phyloP scores from a whole-genome alignment of 73 alveolate species.

The Paramecium octaurelia region DNA sequence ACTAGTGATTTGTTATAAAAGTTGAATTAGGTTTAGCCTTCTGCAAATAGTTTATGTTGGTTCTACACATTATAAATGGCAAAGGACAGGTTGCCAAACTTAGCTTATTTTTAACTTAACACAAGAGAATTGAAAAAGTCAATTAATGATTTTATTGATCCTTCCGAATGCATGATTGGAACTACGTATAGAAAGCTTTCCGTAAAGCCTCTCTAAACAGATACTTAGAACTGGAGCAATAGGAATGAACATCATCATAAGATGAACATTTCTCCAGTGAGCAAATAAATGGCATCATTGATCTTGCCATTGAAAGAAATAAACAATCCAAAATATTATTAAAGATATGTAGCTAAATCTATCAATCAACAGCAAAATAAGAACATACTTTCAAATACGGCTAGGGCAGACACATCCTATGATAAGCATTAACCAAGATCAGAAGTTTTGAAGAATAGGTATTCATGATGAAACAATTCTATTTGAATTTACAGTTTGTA shows the following conservation, averaged over 20 bases:
- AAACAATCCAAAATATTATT: background rate
- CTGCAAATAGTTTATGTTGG: conserved; percentile 31
- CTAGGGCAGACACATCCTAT: background rate
- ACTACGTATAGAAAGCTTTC: background rate
- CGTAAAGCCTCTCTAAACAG: background rate
- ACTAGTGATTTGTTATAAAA: background rate
- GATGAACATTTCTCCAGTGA: background rate
- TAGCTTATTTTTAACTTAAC: background rate
- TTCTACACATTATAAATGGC: conserved; percentile 20
- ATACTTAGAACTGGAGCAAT: background rate
- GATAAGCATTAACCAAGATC: background rate
- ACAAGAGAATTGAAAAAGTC: background rate
- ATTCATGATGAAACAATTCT: background rate
- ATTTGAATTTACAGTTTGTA: background rate
- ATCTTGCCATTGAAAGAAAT: background rate
- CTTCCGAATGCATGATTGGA: background rate
- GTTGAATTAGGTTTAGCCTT: background rate
- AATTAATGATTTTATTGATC: conserved; percentile 13
- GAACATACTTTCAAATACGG: background rate
- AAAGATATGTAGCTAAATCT: background rate
- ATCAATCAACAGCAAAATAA: background rate
- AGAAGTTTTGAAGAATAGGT: background rate
- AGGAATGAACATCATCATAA: background rate
- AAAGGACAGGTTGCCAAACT: background rate
- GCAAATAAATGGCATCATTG: background rate